These are phyloP conservation scores for Pseudisothecium myosuroides DNA, from an alignment of 225 moss, liverwort and hornwort genomes.

Conservation along the genomic window DNA sequence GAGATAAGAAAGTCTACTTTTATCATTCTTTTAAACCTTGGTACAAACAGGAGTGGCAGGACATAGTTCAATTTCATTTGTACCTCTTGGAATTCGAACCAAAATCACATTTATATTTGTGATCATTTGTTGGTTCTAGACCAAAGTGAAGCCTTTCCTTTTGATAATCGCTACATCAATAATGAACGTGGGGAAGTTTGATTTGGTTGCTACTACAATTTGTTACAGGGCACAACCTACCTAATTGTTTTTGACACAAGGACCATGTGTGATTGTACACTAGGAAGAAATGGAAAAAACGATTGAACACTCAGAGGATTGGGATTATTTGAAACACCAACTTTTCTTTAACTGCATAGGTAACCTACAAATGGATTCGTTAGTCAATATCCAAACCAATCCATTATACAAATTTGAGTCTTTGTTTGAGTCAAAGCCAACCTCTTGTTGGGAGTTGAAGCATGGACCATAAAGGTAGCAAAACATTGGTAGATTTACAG, in stretches of 20 bases:
- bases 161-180: neutral
- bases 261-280: no score
- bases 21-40: neutral
- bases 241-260: neutral
- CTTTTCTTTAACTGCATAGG: neutral
- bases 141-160: neutral
- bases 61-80: neutral
- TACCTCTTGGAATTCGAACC: neutral
- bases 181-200: neutral
- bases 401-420: neutral
- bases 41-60: neutral
- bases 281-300: neutral
- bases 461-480: neutral
- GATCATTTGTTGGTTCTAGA: neutral
- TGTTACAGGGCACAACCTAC: no score
- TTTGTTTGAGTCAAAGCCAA: no score
- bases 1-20: neutral
- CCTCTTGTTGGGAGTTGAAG: fast-evolving
- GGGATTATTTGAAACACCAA: neutral
- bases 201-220: neutral
- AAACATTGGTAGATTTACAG: no score
- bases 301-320: fast-evolving
- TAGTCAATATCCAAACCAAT: neutral
- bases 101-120: neutral
- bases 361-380: neutral